A percentile compares a stretch with the other conserved stretches of the same genome.
Evolutionary conservation across 192 early-diverging fungal species (phyloP).

Genomic region (Hyaloraphidium curvatum): DNA sequence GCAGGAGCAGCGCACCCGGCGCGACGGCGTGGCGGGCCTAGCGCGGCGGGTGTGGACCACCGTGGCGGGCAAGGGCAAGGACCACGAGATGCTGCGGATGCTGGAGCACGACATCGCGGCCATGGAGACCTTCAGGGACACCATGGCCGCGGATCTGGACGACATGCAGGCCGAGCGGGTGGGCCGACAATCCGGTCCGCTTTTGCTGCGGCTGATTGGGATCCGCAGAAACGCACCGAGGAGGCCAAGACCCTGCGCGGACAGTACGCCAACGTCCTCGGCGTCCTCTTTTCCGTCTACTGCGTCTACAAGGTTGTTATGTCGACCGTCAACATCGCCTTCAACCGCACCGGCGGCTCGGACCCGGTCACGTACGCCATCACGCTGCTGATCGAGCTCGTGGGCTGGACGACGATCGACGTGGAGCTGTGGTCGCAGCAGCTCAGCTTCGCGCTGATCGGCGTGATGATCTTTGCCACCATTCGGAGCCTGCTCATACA

Average conservation of each 20-base stretch:
- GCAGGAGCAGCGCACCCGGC: too few species aligned
- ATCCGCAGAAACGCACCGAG: conserved; percentile 25
- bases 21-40: too few species aligned
- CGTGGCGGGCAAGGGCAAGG: too few species aligned
- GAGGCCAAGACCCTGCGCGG: conserved; percentile 48
- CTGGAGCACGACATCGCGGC: conserved; percentile 30
- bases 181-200: not conserved
- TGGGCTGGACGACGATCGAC: conserved; percentile 40
- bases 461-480: conserved; percentile 72
- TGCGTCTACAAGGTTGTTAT: conserved; percentile 77
- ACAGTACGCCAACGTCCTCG: conserved; percentile 59
- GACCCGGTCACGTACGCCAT: conserved; percentile 70
- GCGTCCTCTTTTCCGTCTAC: conserved; percentile 69
- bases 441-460: conserved; percentile 78
- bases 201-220: not conserved
- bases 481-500: conserved; percentile 72
- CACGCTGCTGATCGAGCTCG: too few species aligned
- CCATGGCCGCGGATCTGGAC: conserved; percentile 62
- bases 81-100: too few species aligned
- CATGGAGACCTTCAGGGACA: conserved; percentile 42
- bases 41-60: too few species aligned
- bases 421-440: conserved; percentile 75
- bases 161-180: conserved; percentile 57
- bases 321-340: conserved; percentile 59
- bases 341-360: conserved; percentile 46